Percentiles rank a stretch among this genome's conserved stretches.
These are phyloP conservation scores for Solanum ossicruentum DNA, from an alignment of 257 asterid species.

Conservation along the genomic window DNA sequence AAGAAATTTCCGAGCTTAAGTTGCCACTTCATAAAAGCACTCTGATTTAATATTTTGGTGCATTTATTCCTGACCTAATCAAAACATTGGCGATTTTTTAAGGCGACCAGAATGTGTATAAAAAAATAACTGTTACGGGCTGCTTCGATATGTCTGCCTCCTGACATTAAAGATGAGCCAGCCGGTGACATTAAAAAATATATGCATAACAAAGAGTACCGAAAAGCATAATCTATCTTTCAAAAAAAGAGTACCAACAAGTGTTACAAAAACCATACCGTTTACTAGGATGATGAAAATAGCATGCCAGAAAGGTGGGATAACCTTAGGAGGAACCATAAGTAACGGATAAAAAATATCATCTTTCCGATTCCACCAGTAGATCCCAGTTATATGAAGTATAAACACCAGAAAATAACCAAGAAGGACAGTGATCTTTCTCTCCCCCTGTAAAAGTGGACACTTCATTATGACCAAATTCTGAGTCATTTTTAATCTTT, in stretches of 20 bases:
- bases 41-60: neutral
- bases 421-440: conserved; percentile 54
- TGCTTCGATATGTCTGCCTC: neutral
- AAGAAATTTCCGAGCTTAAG: neutral
- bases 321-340: conserved; percentile 73
- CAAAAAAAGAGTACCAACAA: neutral
- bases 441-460: conserved; percentile 65
- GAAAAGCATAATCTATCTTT: neutral
- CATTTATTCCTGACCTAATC: neutral
- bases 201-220: neutral
- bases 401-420: conserved; percentile 39
- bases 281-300: conserved; percentile 64
- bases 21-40: neutral
- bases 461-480: neutral
- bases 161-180: neutral
- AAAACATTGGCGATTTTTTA: neutral
- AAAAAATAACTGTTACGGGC: neutral
- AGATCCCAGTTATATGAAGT: conserved; percentile 59
- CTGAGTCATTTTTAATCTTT: neutral
- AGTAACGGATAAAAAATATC: conserved; percentile 55
- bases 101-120: neutral
- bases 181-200: neutral
- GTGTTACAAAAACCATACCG: conserved; percentile 31
- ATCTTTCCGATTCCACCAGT: conserved; percentile 71
- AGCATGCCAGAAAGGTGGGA: conserved; percentile 96